Percentiles rank a stretch among this genome's conserved stretches.
These are phyloP conservation scores for Prunella vulgaris DNA, from an alignment of 257 asterid genomes.

Conservation along the genomic window DNA sequence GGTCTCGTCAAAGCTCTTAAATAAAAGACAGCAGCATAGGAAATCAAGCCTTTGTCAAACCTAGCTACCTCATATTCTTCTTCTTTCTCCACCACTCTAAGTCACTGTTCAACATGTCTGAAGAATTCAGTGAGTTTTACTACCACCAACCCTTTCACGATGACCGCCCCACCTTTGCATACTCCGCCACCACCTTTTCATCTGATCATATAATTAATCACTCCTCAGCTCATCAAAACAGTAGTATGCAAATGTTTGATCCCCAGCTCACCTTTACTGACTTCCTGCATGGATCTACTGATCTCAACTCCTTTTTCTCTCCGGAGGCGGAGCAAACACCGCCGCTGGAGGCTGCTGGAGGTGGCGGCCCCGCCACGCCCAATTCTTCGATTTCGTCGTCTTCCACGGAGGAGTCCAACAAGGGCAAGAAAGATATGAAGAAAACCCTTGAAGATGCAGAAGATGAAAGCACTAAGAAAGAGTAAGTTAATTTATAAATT, in stretches of 20 bases:
- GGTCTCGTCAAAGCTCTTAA: constrained; percentile 55
- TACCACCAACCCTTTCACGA: constrained; percentile 32
- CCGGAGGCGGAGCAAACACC: constrained; percentile 24
- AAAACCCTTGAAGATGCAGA: constrained; percentile 37
- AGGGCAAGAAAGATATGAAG: constrained; percentile 37
- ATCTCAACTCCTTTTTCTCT: constrained; percentile 31
- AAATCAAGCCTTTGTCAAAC: constrained; percentile 44
- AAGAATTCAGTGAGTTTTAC: constrained; percentile 45
- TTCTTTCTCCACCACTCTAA: constrained; percentile 15
- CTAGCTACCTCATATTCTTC: constrained; percentile 24
- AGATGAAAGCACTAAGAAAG: constrained; percentile 42
- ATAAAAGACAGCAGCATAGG: constrained; percentile 39
- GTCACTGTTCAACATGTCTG: no score
- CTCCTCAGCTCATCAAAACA: constrained; percentile 26
- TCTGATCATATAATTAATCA: constrained; percentile 15
- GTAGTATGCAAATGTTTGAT: constrained; percentile 41
- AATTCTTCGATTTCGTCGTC: constrained; percentile 63
- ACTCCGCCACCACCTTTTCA: constrained; percentile 29
- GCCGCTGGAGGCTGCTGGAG: constrained; percentile 20
- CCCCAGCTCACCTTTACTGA: constrained; percentile 45
- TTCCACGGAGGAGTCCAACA: constrained; percentile 45
- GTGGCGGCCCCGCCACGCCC: constrained; percentile 42
- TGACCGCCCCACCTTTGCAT: constrained; percentile 13
- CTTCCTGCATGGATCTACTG: constrained; percentile 39
- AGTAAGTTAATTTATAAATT: constrained; percentile 21